A percentile compares a stretch with the other conserved stretches of the same genome.
phyloP scores from a whole-genome alignment of 208 protist species.

The Leishmania tarentolae region DNA sequence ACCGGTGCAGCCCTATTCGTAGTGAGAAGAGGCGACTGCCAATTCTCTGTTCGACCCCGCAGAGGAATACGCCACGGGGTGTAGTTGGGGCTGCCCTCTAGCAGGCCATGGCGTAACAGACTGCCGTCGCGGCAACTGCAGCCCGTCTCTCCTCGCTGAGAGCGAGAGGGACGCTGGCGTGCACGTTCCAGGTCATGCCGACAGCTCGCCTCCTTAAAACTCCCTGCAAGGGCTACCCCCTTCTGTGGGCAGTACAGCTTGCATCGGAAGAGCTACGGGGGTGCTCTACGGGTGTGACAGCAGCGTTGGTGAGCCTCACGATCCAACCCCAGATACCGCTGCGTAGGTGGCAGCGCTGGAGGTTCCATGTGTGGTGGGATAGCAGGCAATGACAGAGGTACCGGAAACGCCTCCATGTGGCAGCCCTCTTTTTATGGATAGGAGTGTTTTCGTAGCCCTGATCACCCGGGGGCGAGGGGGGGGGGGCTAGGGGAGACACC shows the following conservation, averaged over 20 bases:
- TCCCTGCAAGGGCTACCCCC: conserved; percentile 3
- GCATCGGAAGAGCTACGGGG: conserved; percentile 1
- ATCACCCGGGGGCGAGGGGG: too few species aligned
- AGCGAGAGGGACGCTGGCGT: conserved; percentile 51
- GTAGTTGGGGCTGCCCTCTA: conserved; percentile 75
- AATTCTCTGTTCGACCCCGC: conserved; percentile 66
- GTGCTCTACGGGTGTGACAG: not conserved
- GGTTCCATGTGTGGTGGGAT: not conserved
- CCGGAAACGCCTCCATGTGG: not conserved
- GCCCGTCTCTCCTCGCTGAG: conserved; percentile 15
- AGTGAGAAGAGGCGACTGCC: conserved; percentile 59
- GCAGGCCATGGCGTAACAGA: conserved; percentile 24
- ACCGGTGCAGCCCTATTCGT: conserved; percentile 46
- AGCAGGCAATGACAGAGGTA: not conserved
- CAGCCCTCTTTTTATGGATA: not conserved
- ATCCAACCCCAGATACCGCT: conserved; percentile 4
- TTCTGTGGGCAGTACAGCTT: not conserved
- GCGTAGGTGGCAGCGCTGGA: not conserved
- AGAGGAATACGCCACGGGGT: conserved; percentile 88
- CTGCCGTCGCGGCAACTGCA: not conserved
- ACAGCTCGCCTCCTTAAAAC: conserved; percentile 16
- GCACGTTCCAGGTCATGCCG: conserved; percentile 28
- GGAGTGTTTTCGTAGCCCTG: not conserved
- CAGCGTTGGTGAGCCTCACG: conserved; percentile 6
- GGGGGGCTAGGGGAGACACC: not conserved